Evolutionary conservation across 2,329 filamentous ascomycete genomes (phyloP), one percentile per base, ranked within the genome.

Genomic region (Sphaerulina vaccinii): DNA sequence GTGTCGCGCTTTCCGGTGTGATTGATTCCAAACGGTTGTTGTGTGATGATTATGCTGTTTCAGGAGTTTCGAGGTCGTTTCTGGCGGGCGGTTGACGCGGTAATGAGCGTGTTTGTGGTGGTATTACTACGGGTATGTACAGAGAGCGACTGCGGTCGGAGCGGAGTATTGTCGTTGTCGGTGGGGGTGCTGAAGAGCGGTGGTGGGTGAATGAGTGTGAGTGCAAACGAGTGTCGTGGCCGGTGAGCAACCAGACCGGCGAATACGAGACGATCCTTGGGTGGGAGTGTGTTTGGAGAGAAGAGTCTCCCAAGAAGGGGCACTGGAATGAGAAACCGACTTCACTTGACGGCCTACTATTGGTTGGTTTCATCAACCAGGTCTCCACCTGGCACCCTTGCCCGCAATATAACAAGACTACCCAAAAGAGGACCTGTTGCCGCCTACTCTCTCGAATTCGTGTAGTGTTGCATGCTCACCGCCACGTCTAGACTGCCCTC

Each of bases 61-160:
- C 47, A 50, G 38, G 46, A 33, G 33, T 33, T 39, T 19, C 10
- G 36, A 8, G 4, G 7, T 21, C 16, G 16, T 39, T 39, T 21
- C 18, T 13, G 18, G 36, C 36, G n/a, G n/a, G 37, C 39, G 35
- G 37, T 38, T 21, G 44, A 50, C 35, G 40, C 42, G 32, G 49
- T 36, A 49, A 45, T 32, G 33, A 41, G 53, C 29, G 50, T 42
- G 46, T 49, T 22, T 41, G 44, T 18, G 24, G 37, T 29, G n/a
- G 39, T 33, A 36, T 16, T 37, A 37, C 11, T 19, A 38, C 33
- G n/a, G 36, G 42, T 50, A 48, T 56, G 56, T 56, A 56, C 51
- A 56, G 32, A 19, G 56, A 58, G 52, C 41, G 56, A 50, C 55
- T 56, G 45, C 51, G 56, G 56, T 56, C 50, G 51, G 52, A 29